Evolutionary conservation across 805 yeast species (phyloP), one percentile per base, ranked within the genome.

Genomic region (Wickerhamomyces chaumierensis): DNA sequence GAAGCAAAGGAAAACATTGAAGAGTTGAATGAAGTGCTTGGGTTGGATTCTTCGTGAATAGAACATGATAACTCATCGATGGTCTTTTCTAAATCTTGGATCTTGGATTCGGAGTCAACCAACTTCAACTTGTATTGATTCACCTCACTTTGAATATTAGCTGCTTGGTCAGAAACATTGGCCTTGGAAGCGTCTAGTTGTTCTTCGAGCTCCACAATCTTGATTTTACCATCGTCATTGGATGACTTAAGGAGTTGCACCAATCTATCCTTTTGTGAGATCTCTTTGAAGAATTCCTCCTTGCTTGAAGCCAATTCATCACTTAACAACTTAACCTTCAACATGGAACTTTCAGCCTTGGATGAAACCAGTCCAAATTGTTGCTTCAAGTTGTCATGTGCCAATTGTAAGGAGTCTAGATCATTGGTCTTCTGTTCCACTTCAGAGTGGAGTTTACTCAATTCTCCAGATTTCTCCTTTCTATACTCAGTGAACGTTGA

Each of bases 221-320:
- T 65, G 3, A 57, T 56, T 34, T 65, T 61, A 17, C 76, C 65
- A 38, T 78, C 80, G 3, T 64, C 63, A 6, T 73, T 66, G 0
- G 75, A 58, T 36, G 65, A 69, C 37, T 78, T 75, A 39, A 79
- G 63, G 15, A 82, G 59, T 33, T 71, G 74, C 5, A 74, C 62
- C 31, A 78, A 57, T 36, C 81, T 74, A 36, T 78, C 78, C 54
- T 80, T 84, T 34, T 73, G 58, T 2, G 73, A 55, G 58, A 78
- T 69, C 50, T 80, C 87, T 25, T 69, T 68, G 16, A 68, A 46
- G 48, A 74, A 75, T 29, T 68, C 71, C 28, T 68, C 73, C 45
- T 75, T 69, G 31, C 66, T 65, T 2, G 54, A 41, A 1, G 66
- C 55, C 12, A 61, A 45, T 20, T 66, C 61, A 45, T 68, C 74